phyloP scores from a whole-genome alignment of 2,329 filamentous ascomycete species.

The Chaetomiaceae sp. region DNA sequence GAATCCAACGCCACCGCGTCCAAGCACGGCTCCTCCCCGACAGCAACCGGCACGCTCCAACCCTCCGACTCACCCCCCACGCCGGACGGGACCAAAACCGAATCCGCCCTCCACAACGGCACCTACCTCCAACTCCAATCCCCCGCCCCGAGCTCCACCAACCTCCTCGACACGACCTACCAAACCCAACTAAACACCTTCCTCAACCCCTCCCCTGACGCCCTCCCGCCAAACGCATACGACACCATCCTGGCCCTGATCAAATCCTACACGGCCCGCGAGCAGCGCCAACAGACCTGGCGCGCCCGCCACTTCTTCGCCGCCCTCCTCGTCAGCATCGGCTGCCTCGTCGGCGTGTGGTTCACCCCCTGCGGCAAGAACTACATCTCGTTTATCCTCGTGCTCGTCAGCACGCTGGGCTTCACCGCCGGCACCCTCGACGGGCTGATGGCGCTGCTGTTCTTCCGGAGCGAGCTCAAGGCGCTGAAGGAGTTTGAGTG shows the following conservation, averaged over 20 bases:
- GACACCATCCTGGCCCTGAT: conserved; percentile 71
- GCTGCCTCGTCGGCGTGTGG: conserved; percentile 78
- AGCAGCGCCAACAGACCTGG: conserved; percentile 65
- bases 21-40: conserved; percentile 2
- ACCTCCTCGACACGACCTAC: conserved; percentile 9
- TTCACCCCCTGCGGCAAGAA: conserved; percentile 62
- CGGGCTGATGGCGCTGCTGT: conserved; percentile 79
- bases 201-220: conserved; percentile 20
- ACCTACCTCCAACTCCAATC: conserved; percentile 39
- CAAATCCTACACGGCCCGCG: conserved; percentile 62
- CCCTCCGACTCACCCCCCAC: not conserved
- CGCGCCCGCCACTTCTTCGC: conserved; percentile 69
- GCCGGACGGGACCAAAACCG: conserved; percentile 24
- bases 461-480: conserved; percentile 78
- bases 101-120: conserved; percentile 31
- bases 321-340: conserved; percentile 63
- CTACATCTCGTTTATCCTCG: conserved; percentile 74
- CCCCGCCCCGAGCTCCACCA: conserved; percentile 30
- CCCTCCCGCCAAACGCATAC: conserved; percentile 32
- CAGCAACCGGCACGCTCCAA: conserved; percentile 1
- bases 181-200: conserved; percentile 22
- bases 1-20: conserved; percentile 13
- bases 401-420: conserved; percentile 72
- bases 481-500: conserved; percentile 87
- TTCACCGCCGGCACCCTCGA: conserved; percentile 74